These are phyloP conservation scores for Peribolospora baueri DNA, from an alignment of 768 basidiomycete species.

Conservation along the genomic window DNA sequence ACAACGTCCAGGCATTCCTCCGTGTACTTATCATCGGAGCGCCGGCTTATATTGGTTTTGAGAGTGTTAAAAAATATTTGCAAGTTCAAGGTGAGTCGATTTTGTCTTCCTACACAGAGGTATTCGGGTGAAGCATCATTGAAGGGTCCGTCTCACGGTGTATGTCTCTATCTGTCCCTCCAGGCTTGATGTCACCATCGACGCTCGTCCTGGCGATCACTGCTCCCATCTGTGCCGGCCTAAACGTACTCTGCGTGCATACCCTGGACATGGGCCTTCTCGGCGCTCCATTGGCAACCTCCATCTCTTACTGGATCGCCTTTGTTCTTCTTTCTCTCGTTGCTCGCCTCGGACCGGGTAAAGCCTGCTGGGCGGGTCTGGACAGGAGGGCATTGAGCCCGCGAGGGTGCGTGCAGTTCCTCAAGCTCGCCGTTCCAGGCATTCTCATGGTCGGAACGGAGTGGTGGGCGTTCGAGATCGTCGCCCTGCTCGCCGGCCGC, in stretches of 20 bases:
- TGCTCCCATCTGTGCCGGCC: conserved; percentile 23
- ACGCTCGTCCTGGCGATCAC: conserved; percentile 38
- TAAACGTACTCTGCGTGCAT: conserved; percentile 41
- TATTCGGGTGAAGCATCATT: neutral
- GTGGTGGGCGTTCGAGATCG: conserved; percentile 65
- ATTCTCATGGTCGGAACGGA: conserved; percentile 59
- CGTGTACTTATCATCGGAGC: conserved; percentile 39
- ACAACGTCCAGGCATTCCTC: conserved; percentile 39
- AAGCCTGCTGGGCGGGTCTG: conserved; percentile 25
- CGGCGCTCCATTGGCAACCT: conserved; percentile 42
- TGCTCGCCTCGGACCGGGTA: conserved; percentile 40
- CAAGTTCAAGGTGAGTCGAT: conserved; percentile 42
- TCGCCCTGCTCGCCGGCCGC: conserved; percentile 48
- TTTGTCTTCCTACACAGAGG: neutral
- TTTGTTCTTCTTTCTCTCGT: conserved; percentile 33
- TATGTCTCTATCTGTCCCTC: neutral
- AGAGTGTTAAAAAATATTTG: conserved; percentile 52
- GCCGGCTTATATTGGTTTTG: conserved; percentile 50
- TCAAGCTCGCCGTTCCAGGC: conserved; percentile 46
- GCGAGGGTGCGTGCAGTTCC: conserved; percentile 22
- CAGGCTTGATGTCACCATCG: conserved; percentile 51
- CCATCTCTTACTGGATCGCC: conserved; percentile 44
- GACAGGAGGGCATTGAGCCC: neutral
- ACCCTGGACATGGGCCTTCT: conserved; percentile 36
- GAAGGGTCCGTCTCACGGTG: conserved; percentile 2